Base-by-base conservation (phyloP, 2,329 filamentous ascomycete genomes). In the Hypocreales sp. region DNA sequence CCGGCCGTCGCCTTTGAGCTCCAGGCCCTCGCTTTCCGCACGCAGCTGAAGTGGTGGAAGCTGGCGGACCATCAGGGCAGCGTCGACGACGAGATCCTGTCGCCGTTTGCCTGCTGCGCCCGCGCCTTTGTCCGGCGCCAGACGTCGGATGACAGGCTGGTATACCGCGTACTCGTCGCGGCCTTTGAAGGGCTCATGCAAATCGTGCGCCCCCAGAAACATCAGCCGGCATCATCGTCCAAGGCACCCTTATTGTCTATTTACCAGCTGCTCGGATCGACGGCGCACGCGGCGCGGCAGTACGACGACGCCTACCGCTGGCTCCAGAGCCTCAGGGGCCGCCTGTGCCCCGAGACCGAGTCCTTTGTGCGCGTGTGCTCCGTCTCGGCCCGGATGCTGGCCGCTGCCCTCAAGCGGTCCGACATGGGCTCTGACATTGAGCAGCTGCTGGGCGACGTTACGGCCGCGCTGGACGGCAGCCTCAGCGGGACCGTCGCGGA, bases 41-140 rank as follows among this genome's bases (percentile, higher is more conserved):
- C 64, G 7, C 65, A 76, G 17, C 48, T 74, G n/a, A 53, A 58
- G 22, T 80, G 72, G 64, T 83, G 78, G 77, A 56, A 50, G 22
- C 40, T 81, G 31, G 65, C 65, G 6, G 58, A 61, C 2, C 73
- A 80, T 39, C 47, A 64, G 32, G 66, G 64, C 1, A 64, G 77
- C 31, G 44, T 64, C 5, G 64, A 72, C 20, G 72, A 71, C 31
- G 77, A 83, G 10, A 48, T 84, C 6, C 41, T 76, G n/a, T 58
- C 67, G 2, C 76, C 78, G 0, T 64, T 81, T 26, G 60, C 64
- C 0, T 68, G 67, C 27, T 83, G 72, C 35, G 39, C 79, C 12
- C 55, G 60, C 8, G 65, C 77, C 1, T 79, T 74, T 37, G 51
- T 59, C 11, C 60, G 75, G 30, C 63, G 76, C 32, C 49, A 54